Evolutionary conservation across 768 basidiomycete genomes (phyloP), one percentile per base, ranked within the genome.

Genomic region (Fistulinella prunicolor): DNA sequence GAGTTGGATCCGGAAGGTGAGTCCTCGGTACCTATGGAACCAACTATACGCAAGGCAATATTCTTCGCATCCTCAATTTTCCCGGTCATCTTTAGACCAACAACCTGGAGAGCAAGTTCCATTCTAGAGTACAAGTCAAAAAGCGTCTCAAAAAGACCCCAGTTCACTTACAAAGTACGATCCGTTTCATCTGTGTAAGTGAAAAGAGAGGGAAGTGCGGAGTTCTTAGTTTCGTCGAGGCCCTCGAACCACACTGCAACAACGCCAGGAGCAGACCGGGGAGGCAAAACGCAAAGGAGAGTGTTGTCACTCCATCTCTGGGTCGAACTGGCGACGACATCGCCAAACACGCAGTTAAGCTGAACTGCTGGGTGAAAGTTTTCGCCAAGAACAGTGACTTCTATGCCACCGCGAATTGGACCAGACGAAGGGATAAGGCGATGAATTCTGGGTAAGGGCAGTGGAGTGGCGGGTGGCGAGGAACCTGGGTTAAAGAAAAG

Each of bases 41-140:
- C 86, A 24, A 96, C 89, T 55, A 96, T 96, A 24, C 93, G 80
- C 80, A 94, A 84, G 13, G 94, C 94, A 30, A 96, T 88, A 49
- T 92, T 89, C 67, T 89, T 86, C 3, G 94, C 93, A 45, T 94
- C 90, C 58, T 94, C 92, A 23, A 95, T 84, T 61, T 93, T 89
- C 40, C 94, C 94, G 0, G 93, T 95, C 90, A 96, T 94, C 73
- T 95, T 94, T 54, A 96, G 72, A 0, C 94, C 94, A 16, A 97
- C 93, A 13, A 95, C 92, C 62, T 95, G 93, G 4, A 97, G 74
- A 43, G 94, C 94, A 45, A 96, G 80, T 65, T 95, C 94, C 91
- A 97, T 94, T 55, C 91, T 94, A 57, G 23, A 58, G 53, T 49
- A 30, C 17, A 49, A 42, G 39, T 53, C 44, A 56, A 34, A 61